Evolutionary conservation across 2,329 filamentous ascomycete species (phyloP).

Genomic region (Pyrenochaeta sp.): DNA sequence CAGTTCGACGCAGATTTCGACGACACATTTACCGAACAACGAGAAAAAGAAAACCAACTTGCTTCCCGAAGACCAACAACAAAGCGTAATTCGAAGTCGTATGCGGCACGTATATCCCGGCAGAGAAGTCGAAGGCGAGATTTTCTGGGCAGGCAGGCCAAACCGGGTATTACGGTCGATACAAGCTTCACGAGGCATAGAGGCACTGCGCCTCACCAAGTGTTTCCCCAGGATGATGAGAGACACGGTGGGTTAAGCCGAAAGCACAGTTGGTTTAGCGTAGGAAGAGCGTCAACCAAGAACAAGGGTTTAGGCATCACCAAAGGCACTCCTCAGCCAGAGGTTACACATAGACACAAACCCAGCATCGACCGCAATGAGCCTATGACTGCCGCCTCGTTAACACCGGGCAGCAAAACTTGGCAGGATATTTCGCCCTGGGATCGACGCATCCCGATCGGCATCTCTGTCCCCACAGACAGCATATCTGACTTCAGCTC

Average conservation of each 20-base stretch:
- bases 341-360: slow-evolving; percentile 19
- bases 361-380: slow-evolving; percentile 29
- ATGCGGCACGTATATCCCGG: slow-evolving; percentile 46
- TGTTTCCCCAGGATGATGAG: slow-evolving; percentile 48
- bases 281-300: slow-evolving; percentile 36
- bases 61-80: slow-evolving; percentile 37
- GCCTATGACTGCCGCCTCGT: slow-evolving; percentile 38
- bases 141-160: slow-evolving; percentile 65
- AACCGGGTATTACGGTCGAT: slow-evolving; percentile 71
- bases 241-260: slow-evolving; percentile 28
- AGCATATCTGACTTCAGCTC: slow-evolving; percentile 52
- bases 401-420: slow-evolving; percentile 39
- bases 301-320: slow-evolving; percentile 47
- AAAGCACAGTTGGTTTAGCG: slow-evolving; percentile 43
- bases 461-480: slow-evolving; percentile 70
- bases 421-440: slow-evolving; percentile 69
- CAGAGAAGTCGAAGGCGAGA: slow-evolving; percentile 68
- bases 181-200: slow-evolving; percentile 69
- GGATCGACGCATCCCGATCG: slow-evolving; percentile 77
- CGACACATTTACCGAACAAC: slow-evolving; percentile 25
- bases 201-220: slow-evolving; percentile 57
- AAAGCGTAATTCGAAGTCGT: slow-evolving; percentile 45
- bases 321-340: slow-evolving; percentile 45
- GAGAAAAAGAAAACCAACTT: slow-evolving; percentile 37
- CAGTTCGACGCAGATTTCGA: slow-evolving; percentile 36